These are phyloP conservation scores for Tulasnella sp. DNA, from an alignment of 768 basidiomycete species.

Conservation along the genomic window DNA sequence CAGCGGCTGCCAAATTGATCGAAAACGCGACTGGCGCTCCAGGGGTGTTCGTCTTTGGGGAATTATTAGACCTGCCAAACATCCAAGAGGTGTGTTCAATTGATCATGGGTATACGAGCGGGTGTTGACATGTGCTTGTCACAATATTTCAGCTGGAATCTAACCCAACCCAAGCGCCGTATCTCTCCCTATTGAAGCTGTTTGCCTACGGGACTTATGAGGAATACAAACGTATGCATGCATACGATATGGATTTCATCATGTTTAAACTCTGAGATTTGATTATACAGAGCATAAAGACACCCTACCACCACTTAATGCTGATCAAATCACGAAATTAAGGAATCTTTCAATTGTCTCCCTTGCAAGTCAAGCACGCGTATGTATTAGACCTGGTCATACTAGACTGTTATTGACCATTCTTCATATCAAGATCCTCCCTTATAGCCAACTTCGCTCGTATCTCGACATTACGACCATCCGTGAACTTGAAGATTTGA, in stretches of 20 bases:
- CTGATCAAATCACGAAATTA: constrained; percentile 69
- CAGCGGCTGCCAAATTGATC: constrained; percentile 79
- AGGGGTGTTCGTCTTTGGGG: constrained; percentile 85
- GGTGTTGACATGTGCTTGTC: neutral
- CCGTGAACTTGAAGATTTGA: constrained; percentile 87
- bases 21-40: constrained; percentile 77
- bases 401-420: neutral
- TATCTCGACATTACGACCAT: constrained; percentile 63
- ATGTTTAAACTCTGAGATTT: neutral
- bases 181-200: constrained; percentile 56
- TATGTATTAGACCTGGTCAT: constrained; percentile 35
- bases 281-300: constrained; percentile 49
- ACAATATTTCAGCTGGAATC: constrained; percentile 41
- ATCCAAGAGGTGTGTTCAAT: constrained; percentile 59
- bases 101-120: neutral
- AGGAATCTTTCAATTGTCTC: constrained; percentile 88
- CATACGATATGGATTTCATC: neutral
- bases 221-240: constrained; percentile 55
- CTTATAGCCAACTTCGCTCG: constrained; percentile 59
- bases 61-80: constrained; percentile 68
- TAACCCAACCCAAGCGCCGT: constrained; percentile 49
- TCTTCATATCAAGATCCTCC: constrained; percentile 46
- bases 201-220: constrained; percentile 83
- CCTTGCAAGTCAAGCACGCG: constrained; percentile 62
- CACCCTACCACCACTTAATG: constrained; percentile 50